Evolutionary conservation across 225 moss, liverwort and hornwort genomes (phyloP).

Genomic region (Physcomitrium patens): DNA sequence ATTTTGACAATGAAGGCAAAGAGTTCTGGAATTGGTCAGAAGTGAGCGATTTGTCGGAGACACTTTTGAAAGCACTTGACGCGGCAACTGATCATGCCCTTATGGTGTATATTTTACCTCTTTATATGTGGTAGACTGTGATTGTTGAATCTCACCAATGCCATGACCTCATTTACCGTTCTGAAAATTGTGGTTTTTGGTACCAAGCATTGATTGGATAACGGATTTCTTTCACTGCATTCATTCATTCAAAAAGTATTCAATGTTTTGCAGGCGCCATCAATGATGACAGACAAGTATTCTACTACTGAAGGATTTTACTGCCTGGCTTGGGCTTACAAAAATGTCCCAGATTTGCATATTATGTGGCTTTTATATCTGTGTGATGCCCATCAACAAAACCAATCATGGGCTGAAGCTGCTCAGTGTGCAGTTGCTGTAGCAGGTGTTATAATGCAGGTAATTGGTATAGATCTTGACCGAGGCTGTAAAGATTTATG

Average conservation of each 20-base stretch:
- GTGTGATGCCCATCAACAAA: constrained; percentile 96
- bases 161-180: neutral
- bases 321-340: constrained; percentile 96
- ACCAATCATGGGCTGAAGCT: constrained; percentile 99
- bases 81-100: constrained; percentile 97
- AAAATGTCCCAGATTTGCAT: constrained; percentile 96
- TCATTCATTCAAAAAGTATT: constrained; percentile 7
- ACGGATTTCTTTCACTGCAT: neutral
- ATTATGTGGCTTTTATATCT: constrained; percentile 99
- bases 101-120: constrained; percentile 50
- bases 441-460: constrained; percentile 99
- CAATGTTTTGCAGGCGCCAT: constrained; percentile 68
- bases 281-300: constrained; percentile 85
- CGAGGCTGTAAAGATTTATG: neutral
- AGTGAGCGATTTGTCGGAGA: constrained; percentile 76
- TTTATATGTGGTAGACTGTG: neutral
- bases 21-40: constrained; percentile 91
- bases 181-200: constrained; percentile 16
- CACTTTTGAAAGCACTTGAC: constrained; percentile 88
- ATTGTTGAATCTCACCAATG: neutral
- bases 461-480: constrained; percentile 27
- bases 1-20: constrained; percentile 60
- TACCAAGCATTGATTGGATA: neutral
- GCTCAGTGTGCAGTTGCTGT: constrained; percentile 98
- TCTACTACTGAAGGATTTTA: constrained; percentile 96